Evolutionary conservation across 1,284 basidiomycete species (phyloP), one percentile per base, ranked within the genome.

Genomic region (Meira miltonrushii): DNA sequence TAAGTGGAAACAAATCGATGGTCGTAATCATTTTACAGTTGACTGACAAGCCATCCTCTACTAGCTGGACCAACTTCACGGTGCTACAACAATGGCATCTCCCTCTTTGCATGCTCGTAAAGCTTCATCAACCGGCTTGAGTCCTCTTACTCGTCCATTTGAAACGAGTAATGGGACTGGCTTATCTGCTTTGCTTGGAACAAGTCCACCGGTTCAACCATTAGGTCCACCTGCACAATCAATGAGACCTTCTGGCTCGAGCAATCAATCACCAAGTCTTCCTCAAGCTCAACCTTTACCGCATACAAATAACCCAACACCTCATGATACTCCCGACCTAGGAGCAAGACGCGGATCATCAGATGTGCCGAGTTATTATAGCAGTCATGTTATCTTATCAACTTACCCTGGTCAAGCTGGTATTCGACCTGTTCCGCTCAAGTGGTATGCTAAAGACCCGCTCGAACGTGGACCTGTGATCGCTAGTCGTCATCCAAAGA

Each of bases 381-480:
- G 58, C 40, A 46, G 44, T 57, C 37, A 38, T 51, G 33, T 74
- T 52, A 73, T 74, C 52, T 60, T 74, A 13, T 67, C 72, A 17
- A 71, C 72, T 33, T 71, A 74, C 49, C 72, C 72, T 2, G 68
- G 68, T 3, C 72, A 74, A 53, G 65, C 64, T 17, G 62, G 66
- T n/a, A 87, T 89, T 77, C 83, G 84, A 60, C 92, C 93, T 0
- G 83, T 86, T 72, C 85, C 87, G 0, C 82, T 97, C 41, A 79
- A 82, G 25, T 96, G 94, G 92, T 92, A 90, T 41, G 88, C 88
- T 0, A 62, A 83, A 0, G 83, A 86, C 65, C 82, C 89, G 37
- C 68, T 77, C 19, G 80, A 81, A 39, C 87, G 93, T 23, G 93
- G 94, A 0, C 91, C 93, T 4, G 84, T 97, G 64, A 85, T 97